These are phyloP conservation scores for Sordariomycetes sp. DNA, from an alignment of 2,329 filamentous ascomycete species.

Conservation along the genomic window DNA sequence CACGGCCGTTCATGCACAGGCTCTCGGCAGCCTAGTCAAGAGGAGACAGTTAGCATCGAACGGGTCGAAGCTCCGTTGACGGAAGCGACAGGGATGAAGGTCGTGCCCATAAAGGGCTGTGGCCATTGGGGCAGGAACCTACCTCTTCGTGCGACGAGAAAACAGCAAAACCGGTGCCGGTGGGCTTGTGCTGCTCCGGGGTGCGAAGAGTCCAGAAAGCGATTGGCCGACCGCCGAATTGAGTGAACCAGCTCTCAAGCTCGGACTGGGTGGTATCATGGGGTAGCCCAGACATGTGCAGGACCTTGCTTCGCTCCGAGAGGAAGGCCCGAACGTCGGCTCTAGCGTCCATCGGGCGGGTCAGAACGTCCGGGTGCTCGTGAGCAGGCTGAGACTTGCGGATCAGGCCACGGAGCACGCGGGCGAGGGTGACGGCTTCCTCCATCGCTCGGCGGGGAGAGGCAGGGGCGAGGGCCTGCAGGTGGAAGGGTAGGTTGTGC, in stretches of 20 bases:
- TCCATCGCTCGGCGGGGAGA: constrained; percentile 96
- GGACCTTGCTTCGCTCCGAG: constrained; percentile 90
- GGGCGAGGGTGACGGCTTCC: constrained; percentile 85
- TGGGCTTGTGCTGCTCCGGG: constrained; percentile 98
- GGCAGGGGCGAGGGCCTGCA: constrained; percentile 89
- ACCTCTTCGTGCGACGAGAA: constrained; percentile 99
- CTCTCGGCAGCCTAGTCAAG: constrained; percentile 76
- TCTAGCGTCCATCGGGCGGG: constrained; percentile 88
- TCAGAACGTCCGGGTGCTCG: constrained; percentile 90
- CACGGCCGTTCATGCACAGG: constrained; percentile 97
- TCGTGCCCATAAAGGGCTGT: not conserved
- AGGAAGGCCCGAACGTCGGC: constrained; percentile 94
- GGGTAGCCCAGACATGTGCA: constrained; percentile 93
- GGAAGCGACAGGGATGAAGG: constrained; percentile 1
- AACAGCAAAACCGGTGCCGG: constrained; percentile 92
- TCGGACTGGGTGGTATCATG: constrained; percentile 98
- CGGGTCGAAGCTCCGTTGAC: not conserved
- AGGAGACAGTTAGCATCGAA: not conserved
- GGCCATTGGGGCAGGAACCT: constrained; percentile 21
- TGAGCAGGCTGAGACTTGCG: constrained; percentile 90
- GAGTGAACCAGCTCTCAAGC: constrained; percentile 98
- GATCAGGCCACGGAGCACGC: constrained; percentile 83
- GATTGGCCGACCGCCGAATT: constrained; percentile 94
- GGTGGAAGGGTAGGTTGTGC: constrained; percentile 94
- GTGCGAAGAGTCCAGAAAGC: constrained; percentile 98